Conservation (phyloP, 163 green algal genomes). For the Chloroidium sp. region DNA sequence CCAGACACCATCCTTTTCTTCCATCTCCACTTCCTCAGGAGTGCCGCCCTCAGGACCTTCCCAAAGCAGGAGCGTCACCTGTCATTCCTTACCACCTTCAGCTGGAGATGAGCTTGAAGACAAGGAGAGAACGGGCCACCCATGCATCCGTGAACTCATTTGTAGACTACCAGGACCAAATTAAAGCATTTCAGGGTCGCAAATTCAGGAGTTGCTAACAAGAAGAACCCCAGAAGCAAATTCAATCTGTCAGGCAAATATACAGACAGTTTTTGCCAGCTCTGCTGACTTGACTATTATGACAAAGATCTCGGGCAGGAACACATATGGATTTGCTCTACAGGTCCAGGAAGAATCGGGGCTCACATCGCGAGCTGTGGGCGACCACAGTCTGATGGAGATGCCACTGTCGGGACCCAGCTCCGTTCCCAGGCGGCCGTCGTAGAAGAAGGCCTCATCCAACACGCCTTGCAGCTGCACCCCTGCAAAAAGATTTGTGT, state of each 20-base stretch:
- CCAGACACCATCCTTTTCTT: background rate
- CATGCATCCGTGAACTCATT: too few species aligned
- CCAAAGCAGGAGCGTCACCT: slow-evolving; percentile 60
- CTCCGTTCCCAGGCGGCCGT: slow-evolving; percentile 43
- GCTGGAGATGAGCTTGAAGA: background rate
- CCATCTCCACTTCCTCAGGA: slow-evolving; percentile 26
- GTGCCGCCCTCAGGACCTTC: slow-evolving; percentile 26
- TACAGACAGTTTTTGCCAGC: too few species aligned
- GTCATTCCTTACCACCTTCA: background rate
- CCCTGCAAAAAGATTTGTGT: slow-evolving; percentile 1
- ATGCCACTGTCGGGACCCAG: slow-evolving; percentile 4
- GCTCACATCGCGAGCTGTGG: slow-evolving; percentile 53
- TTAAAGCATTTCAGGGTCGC: too few species aligned
- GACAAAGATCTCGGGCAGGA: too few species aligned
- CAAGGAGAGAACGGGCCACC: too few species aligned
- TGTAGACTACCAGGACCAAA: too few species aligned
- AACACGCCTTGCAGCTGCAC: slow-evolving; percentile 56
- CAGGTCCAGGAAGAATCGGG: too few species aligned
- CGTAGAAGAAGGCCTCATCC: slow-evolving; percentile 53
- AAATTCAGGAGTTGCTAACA: too few species aligned
- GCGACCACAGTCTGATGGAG: slow-evolving; percentile 57
- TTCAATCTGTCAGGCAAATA: too few species aligned
- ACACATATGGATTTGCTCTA: too few species aligned
- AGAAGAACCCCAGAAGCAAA: too few species aligned
- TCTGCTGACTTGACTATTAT: too few species aligned